Conservation (phyloP, 2,329 filamentous ascomycete genomes). For the Aspergillus cejpii region DNA sequence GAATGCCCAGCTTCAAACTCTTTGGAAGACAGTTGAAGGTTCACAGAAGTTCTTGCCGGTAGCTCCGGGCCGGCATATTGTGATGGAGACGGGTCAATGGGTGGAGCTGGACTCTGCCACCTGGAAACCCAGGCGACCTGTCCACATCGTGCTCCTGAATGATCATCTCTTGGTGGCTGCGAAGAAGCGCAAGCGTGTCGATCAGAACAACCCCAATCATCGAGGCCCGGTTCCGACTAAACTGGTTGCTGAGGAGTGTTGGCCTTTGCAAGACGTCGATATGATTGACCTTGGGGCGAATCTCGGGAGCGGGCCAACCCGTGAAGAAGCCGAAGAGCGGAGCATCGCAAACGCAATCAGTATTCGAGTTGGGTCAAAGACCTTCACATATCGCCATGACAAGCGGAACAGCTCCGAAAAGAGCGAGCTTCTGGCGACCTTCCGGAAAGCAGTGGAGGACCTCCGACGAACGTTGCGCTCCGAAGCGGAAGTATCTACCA, state of each 20-base stretch:
- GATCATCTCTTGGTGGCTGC: constrained; percentile 89
- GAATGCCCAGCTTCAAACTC: constrained; percentile 62
- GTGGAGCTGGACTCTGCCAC: constrained; percentile 95
- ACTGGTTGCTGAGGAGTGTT: constrained; percentile 88
- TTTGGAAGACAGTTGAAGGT: constrained; percentile 97
- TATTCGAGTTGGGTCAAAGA: constrained; percentile 80
- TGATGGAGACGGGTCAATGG: constrained; percentile 89
- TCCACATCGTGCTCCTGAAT: constrained; percentile 88
- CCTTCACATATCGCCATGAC: constrained; percentile 89
- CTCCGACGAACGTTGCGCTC: constrained; percentile 76
- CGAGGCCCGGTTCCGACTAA: constrained; percentile 54
- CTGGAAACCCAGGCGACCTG: constrained; percentile 83
- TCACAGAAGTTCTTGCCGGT: constrained; percentile 96
- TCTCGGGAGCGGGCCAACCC: constrained; percentile 32
- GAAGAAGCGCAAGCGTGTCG: constrained; percentile 83
- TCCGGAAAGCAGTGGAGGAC: constrained; percentile 88
- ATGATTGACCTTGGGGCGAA: constrained; percentile 72
- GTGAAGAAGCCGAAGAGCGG: constrained; percentile 48
- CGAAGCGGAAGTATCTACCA: constrained; percentile 80
- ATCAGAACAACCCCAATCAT: constrained; percentile 49
- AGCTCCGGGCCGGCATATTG: constrained; percentile 81
- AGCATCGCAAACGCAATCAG: constrained; percentile 77
- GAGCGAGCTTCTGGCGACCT: constrained; percentile 71
- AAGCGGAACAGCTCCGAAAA: constrained; percentile 75
- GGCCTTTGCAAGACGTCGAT: constrained; percentile 86